A percentile compares a stretch with the other conserved stretches of the same genome.
These are phyloP conservation scores for Gymnopus androsaceus DNA, from an alignment of 1,284 basidiomycete species.

Conservation along the genomic window DNA sequence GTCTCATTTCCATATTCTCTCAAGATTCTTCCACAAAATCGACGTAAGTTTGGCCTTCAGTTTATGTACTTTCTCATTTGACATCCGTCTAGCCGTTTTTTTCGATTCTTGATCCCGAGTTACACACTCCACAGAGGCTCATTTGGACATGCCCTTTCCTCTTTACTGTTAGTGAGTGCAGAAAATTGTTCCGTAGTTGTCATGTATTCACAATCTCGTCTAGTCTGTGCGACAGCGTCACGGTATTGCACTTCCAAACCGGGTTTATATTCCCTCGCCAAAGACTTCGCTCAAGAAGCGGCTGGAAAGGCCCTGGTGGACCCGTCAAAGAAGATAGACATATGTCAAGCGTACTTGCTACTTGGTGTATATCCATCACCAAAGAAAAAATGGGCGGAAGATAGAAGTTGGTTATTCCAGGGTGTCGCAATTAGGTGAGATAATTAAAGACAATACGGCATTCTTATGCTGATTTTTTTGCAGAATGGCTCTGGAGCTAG, in stretches of 20 bases:
- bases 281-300: constrained; percentile 54
- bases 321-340: constrained; percentile 50
- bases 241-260: constrained; percentile 51
- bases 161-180: constrained; percentile 60
- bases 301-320: constrained; percentile 53
- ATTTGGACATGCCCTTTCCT: constrained; percentile 55
- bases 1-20: constrained; percentile 9
- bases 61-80: neutral
- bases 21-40: constrained; percentile 54
- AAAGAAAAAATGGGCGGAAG: constrained; percentile 56
- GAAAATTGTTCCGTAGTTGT: neutral
- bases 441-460: too few species aligned
- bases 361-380: constrained; percentile 59
- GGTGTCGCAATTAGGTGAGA: constrained; percentile 58
- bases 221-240: constrained; percentile 59
- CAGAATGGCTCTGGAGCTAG: constrained; percentile 55
- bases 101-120: constrained; percentile 51
- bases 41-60: constrained; percentile 40
- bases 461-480: constrained; percentile 11
- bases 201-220: neutral
- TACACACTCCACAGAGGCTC: constrained; percentile 54
- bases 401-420: constrained; percentile 58
- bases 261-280: constrained; percentile 47
- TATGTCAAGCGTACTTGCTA: constrained; percentile 56
- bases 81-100: constrained; percentile 48